Evolutionary conservation across 2,329 filamentous ascomycete species (phyloP).

Genomic region (Colletotrichum tropicale): DNA sequence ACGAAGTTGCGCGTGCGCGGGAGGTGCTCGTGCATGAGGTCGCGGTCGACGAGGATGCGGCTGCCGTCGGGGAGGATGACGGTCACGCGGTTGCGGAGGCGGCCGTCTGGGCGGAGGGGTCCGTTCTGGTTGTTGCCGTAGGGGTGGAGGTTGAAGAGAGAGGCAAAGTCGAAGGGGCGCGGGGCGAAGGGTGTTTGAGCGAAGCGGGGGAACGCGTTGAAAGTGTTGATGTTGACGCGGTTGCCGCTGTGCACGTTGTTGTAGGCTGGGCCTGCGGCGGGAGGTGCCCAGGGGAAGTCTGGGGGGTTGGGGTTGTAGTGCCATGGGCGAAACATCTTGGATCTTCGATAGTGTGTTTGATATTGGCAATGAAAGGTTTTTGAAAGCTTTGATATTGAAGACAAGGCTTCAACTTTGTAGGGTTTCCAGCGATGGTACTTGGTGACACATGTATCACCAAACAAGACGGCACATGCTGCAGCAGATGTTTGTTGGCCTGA

Average conservation of each 20-base stretch:
- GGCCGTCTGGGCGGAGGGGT: background rate
- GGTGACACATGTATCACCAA: background rate
- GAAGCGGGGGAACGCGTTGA: background rate
- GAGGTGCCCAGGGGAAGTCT: background rate
- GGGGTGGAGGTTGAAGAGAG: background rate
- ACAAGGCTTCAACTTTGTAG: background rate
- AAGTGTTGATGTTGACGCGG: slow-evolving; percentile 11
- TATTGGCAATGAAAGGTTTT: background rate
- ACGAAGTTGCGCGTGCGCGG: slow-evolving; percentile 10
- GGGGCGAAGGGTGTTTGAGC: background rate
- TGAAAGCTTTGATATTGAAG: fast-evolving
- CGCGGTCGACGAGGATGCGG: slow-evolving; percentile 1
- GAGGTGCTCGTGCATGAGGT: slow-evolving; percentile 8
- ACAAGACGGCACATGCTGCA: background rate
- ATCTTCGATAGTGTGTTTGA: fast-evolving
- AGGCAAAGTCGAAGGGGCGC: background rate
- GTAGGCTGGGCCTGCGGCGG: background rate
- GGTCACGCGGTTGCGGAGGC: slow-evolving; percentile 7
- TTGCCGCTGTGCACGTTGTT: background rate
- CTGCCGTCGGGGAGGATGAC: slow-evolving; percentile 7
- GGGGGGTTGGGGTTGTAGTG: background rate
- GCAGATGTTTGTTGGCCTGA: background rate
- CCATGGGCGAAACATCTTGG: slow-evolving; percentile 6
- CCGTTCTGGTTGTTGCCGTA: background rate
- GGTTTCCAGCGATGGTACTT: background rate